Evolutionary conservation across 176 grass and related monocot genomes (phyloP).

Genomic region (Tillandsia leiboldiana): DNA sequence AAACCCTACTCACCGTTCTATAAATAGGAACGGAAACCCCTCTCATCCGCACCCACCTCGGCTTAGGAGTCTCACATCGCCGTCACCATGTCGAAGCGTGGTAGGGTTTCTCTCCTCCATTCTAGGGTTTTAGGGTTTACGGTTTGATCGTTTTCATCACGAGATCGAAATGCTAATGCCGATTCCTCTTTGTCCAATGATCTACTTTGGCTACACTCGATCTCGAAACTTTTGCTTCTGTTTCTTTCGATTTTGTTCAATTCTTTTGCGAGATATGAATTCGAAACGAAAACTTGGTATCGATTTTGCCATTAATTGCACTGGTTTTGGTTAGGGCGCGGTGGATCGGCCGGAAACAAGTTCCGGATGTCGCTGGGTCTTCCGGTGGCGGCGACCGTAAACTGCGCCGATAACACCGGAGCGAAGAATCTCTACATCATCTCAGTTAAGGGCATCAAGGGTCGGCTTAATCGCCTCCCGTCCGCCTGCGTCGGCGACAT

Average conservation of each 20-base stretch:
- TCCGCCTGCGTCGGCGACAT: constrained; percentile 67
- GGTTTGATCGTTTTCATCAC: no score
- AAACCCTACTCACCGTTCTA: not conserved
- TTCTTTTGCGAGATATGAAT: not conserved
- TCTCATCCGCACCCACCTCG: not conserved
- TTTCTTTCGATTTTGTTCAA: not conserved
- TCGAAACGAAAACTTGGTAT: not conserved
- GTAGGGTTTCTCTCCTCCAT: not conserved
- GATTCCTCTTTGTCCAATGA: not conserved
- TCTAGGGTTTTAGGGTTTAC: not conserved
- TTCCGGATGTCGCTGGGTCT: constrained; percentile 54
- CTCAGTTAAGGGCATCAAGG: constrained; percentile 65
- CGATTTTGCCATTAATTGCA: not conserved
- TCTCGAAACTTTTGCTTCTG: not conserved
- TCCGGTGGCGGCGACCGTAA: constrained; percentile 50
- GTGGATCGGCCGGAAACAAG: constrained; percentile 35
- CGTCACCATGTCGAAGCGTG: constrained; percentile 60
- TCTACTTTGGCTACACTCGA: not conserved
- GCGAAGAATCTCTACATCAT: constrained; percentile 59
- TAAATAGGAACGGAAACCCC: not conserved
- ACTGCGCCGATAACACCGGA: constrained; percentile 50
- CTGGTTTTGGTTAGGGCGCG: not conserved
- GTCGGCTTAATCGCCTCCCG: constrained; percentile 48
- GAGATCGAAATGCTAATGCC: no score
- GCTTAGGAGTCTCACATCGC: not conserved